Percentiles rank a stretch among this genome's conserved stretches.
These are phyloP conservation scores for Saccharomycopsis guyanensis DNA, from an alignment of 805 yeast species.

Conservation along the genomic window DNA sequence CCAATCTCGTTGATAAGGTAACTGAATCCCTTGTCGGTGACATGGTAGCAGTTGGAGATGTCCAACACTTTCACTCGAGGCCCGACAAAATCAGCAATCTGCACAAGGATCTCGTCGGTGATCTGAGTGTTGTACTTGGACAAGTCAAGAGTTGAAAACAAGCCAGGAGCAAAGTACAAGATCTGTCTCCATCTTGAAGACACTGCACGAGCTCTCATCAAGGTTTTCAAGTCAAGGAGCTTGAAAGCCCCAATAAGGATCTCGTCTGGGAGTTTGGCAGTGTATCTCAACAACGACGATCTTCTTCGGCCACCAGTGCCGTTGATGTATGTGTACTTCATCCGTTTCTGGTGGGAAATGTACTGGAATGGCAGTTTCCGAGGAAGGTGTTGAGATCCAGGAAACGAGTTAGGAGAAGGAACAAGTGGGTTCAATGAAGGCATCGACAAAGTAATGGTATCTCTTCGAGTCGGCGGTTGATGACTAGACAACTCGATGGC, in stretches of 20 bases:
- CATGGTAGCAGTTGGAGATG: slow-evolving; percentile 67
- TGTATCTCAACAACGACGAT: slow-evolving; percentile 49
- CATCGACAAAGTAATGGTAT: slow-evolving; percentile 22
- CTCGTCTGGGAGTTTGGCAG: slow-evolving; percentile 51
- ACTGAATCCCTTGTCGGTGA: slow-evolving; percentile 69
- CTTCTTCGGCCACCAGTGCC: slow-evolving; percentile 37
- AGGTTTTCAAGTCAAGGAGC: slow-evolving; percentile 44
- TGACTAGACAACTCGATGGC: slow-evolving; percentile 21
- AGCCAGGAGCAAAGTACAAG: slow-evolving; percentile 45
- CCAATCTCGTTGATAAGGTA: slow-evolving; percentile 67
- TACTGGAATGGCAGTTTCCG: slow-evolving; percentile 35
- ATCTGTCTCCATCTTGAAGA: slow-evolving; percentile 65
- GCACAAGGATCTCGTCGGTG: slow-evolving; percentile 47
- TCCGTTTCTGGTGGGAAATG: slow-evolving; percentile 46
- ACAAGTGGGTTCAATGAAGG: slow-evolving; percentile 37
- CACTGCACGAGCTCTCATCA: slow-evolving; percentile 52
- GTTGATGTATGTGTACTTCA: slow-evolving; percentile 27
- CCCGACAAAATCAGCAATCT: slow-evolving; percentile 64
- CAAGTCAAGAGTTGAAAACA: slow-evolving; percentile 47
- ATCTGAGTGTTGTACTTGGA: slow-evolving; percentile 55
- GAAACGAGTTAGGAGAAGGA: slow-evolving; percentile 28
- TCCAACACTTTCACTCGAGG: slow-evolving; percentile 54
- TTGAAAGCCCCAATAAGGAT: slow-evolving; percentile 47
- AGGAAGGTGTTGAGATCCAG: slow-evolving; percentile 10
- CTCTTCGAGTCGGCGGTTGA: not conserved